These are phyloP conservation scores for Thermomyces lanuginosus DNA, from an alignment of 2,329 filamentous ascomycete species.

Conservation along the genomic window DNA sequence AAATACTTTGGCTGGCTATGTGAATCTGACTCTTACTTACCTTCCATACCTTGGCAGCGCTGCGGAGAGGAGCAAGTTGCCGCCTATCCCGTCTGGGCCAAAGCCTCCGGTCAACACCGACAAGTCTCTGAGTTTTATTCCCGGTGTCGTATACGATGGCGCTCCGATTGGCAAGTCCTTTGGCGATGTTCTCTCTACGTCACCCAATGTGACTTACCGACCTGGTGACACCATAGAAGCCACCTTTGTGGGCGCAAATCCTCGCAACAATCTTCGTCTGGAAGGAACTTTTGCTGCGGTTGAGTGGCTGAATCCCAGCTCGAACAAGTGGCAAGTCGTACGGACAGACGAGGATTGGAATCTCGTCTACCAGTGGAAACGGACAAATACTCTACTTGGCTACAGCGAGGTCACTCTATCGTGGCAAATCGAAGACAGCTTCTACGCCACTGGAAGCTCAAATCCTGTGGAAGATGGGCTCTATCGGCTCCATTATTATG, in stretches of 20 bases:
- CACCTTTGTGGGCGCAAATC: constrained; percentile 73
- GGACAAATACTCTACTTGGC: constrained; percentile 51
- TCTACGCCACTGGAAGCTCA: constrained; percentile 25
- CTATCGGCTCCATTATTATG: constrained; percentile 71
- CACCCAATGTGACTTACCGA: constrained; percentile 38
- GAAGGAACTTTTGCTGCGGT: constrained; percentile 64
- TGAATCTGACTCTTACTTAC: constrained; percentile 64
- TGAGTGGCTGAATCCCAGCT: constrained; percentile 40
- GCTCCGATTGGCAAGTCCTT: constrained; percentile 50
- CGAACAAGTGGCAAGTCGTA: constrained; percentile 46
- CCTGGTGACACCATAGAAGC: constrained; percentile 47
- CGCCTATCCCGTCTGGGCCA: constrained; percentile 37
- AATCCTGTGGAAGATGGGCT: constrained; percentile 35
- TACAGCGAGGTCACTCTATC: constrained; percentile 62
- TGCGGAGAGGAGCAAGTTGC: constrained; percentile 21
- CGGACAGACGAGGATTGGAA: constrained; percentile 69
- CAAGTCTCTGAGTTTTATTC: constrained; percentile 63
- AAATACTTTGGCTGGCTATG: constrained; percentile 68
- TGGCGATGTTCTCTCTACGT: constrained; percentile 45
- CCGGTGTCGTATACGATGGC: constrained; percentile 58
- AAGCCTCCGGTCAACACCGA: constrained; percentile 63
- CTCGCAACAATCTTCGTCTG: constrained; percentile 68
- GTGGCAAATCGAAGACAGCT: constrained; percentile 58
- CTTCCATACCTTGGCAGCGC: constrained; percentile 47
- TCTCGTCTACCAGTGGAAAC: constrained; percentile 62